phyloP scores from a whole-genome alignment of 768 basidiomycete genomes.

The Suillus hirtellus region DNA sequence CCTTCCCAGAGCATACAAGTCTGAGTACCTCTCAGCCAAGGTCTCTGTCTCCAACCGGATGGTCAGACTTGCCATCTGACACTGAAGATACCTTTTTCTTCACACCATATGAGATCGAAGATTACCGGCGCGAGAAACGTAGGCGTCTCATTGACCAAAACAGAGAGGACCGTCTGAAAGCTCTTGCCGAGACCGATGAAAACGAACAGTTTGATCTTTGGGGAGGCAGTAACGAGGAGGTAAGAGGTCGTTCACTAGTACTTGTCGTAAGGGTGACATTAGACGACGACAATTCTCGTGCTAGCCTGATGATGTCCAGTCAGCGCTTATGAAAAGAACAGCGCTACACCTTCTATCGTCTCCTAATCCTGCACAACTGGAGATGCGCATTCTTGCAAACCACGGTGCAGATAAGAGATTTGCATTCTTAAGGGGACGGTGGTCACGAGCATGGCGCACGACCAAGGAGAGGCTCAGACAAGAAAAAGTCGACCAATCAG shows the following conservation, averaged over 20 bases:
- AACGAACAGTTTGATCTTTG: conserved; percentile 49
- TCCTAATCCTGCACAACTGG: conserved; percentile 77
- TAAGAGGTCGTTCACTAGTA: conserved; percentile 24
- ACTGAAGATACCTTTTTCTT: conserved; percentile 85
- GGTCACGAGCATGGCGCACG: conserved; percentile 62
- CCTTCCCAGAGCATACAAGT: conserved; percentile 33
- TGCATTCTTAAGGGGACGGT: conserved; percentile 78
- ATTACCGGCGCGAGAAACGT: conserved; percentile 68
- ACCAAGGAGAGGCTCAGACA: conserved; percentile 49
- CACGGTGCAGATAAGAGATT: conserved; percentile 78
- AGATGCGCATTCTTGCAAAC: conserved; percentile 88
- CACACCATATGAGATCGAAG: conserved; percentile 61
- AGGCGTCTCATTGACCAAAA: conserved; percentile 57
- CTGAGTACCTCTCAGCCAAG: not conserved
- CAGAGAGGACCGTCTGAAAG: conserved; percentile 66
- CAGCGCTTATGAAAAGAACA: conserved; percentile 72
- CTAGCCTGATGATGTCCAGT: conserved; percentile 61
- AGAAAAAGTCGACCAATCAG: conserved; percentile 24
- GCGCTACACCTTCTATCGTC: conserved; percentile 67
- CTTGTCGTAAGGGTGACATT: not conserved
- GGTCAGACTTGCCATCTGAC: conserved; percentile 86
- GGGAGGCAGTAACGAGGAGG: conserved; percentile 76
- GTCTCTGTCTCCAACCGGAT: conserved; percentile 57
- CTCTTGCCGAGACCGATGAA: conserved; percentile 43
- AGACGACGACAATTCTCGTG: not conserved